phyloP scores from a whole-genome alignment of 2,329 filamentous ascomycete genomes.

The Fusarium sp. region DNA sequence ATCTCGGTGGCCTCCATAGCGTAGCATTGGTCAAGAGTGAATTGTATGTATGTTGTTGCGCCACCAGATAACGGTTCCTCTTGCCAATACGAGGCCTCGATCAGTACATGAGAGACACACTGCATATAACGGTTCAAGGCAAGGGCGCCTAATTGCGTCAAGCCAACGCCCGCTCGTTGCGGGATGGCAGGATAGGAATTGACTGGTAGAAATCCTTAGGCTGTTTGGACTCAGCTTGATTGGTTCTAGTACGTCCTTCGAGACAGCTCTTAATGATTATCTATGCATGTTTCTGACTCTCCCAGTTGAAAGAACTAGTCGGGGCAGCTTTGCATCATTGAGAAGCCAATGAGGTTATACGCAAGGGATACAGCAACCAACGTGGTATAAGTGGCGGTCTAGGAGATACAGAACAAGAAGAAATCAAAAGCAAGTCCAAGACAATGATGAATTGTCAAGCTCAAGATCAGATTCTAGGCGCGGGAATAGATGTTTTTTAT shows the following conservation, averaged over 20 bases:
- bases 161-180: conserved; percentile 38
- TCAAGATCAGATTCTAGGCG: not conserved
- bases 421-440: conserved; percentile 18
- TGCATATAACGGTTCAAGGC: conserved; percentile 15
- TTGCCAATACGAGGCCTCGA: conserved; percentile 5
- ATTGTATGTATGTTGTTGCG: conserved; percentile 11
- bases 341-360: conserved; percentile 26
- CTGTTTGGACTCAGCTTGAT: conserved; percentile 1
- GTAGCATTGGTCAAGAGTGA: conserved; percentile 1
- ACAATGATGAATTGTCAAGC: not conserved
- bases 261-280: conserved; percentile 14
- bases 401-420: not conserved
- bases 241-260: conserved; percentile 14
- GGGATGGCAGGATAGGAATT: conserved; percentile 31
- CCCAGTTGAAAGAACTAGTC: not conserved
- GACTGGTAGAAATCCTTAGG: conserved; percentile 5
- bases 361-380: conserved; percentile 23
- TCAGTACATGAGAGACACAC: conserved; percentile 6
- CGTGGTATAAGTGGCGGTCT: conserved; percentile 15
- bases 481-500: not conserved
- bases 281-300: conserved; percentile 15
- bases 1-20: not conserved
- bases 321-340: not conserved
- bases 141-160: conserved; percentile 26
- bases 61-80: conserved; percentile 34